A percentile compares a stretch with the other conserved stretches of the same genome.
These are phyloP conservation scores for Fusarium fracticaudum DNA, from an alignment of 2,329 filamentous ascomycete genomes.

Conservation along the genomic window DNA sequence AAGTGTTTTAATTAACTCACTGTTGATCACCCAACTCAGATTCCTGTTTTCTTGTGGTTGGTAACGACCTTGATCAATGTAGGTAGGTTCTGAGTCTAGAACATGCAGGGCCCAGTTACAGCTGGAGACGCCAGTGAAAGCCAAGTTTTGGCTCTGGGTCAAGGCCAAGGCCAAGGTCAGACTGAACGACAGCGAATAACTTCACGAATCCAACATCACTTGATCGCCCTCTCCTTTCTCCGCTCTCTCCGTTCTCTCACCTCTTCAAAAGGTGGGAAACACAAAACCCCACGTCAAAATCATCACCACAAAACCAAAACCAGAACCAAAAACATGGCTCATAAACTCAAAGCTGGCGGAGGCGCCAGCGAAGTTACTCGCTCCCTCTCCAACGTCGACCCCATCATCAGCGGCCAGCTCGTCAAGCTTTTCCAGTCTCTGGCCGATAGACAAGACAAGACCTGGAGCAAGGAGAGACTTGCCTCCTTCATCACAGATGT, in stretches of 20 bases:
- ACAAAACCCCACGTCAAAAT: not conserved
- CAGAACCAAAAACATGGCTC: conserved; percentile 20
- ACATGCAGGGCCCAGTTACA: conserved; percentile 31
- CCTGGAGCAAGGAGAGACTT: conserved; percentile 59
- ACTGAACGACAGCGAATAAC: conserved; percentile 33
- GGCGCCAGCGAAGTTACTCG: conserved; percentile 55
- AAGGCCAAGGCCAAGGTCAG: not conserved
- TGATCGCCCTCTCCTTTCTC: conserved; percentile 31
- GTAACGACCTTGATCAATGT: not conserved
- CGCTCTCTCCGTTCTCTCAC: conserved; percentile 18
- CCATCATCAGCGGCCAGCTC: conserved; percentile 54
- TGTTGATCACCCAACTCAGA: not conserved
- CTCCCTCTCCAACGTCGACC: conserved; percentile 54
- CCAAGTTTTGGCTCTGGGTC: not conserved
- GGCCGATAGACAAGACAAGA: conserved; percentile 49
- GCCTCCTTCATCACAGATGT: conserved; percentile 57
- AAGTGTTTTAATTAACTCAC: not conserved
- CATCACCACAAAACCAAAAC: not conserved
- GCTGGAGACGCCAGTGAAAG: conserved; percentile 1
- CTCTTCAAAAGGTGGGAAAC: conserved; percentile 4
- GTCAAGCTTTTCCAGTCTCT: conserved; percentile 58
- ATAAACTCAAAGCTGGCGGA: conserved; percentile 55
- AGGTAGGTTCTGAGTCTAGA: not conserved
- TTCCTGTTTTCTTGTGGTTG: not conserved
- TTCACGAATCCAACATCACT: conserved; percentile 31